Conservation (phyloP, 2,329 filamentous ascomycete genomes). For the Nemania serpens region DNA sequence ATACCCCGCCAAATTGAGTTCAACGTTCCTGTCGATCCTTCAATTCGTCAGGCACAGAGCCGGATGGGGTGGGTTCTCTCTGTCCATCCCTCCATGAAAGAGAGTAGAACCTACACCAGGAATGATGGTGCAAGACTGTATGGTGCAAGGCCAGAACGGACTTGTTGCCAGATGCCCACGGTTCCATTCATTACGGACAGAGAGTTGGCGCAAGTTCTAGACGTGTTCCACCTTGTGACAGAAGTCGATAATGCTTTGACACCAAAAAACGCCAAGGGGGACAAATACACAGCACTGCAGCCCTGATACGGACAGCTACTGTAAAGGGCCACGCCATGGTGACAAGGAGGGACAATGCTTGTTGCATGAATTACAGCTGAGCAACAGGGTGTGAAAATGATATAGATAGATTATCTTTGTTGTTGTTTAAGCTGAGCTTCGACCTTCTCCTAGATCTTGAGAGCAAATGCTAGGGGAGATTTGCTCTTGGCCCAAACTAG, state of each 20-base stretch:
- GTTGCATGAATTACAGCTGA: neutral
- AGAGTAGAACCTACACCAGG: no score
- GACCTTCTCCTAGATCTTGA: no score
- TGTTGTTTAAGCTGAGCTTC: neutral
- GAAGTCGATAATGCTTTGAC: neutral
- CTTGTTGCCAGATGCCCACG: neutral
- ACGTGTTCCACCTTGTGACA: neutral
- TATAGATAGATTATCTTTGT: neutral
- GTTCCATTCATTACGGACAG: neutral
- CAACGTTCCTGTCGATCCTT: constrained; percentile 6
- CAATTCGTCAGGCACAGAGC: no score
- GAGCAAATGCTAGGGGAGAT: neutral
- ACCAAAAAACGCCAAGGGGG: neutral
- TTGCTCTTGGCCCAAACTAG: no score
- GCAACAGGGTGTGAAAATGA: neutral
- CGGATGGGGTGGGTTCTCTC: no score
- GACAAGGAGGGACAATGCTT: neutral
- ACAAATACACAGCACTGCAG: neutral
- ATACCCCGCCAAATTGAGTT: neutral
- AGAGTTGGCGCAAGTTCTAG: neutral
- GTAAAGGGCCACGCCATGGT: neutral
- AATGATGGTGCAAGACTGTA: no score
- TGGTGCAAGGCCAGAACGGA: no score
- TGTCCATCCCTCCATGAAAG: no score
- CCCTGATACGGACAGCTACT: neutral